Percentiles rank a stretch among this genome's conserved stretches.
These are phyloP conservation scores for Umbelopsis ramanniana DNA, from an alignment of 192 early-diverging fungal species.

Conservation along the genomic window DNA sequence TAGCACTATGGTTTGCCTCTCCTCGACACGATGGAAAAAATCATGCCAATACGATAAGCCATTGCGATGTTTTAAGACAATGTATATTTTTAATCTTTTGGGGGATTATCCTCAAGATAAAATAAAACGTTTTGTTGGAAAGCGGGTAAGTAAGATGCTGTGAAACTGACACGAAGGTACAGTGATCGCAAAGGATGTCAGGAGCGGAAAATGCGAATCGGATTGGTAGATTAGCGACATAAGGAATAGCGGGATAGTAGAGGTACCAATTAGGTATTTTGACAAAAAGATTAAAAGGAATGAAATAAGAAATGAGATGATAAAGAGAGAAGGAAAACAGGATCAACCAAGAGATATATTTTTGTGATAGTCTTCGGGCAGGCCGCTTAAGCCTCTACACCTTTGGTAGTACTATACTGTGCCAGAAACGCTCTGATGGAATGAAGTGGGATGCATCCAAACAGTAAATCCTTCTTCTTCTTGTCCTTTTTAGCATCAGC, in stretches of 20 bases:
- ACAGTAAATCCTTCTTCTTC: constrained; percentile 4
- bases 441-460: constrained; percentile 8
- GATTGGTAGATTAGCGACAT: constrained; percentile 11
- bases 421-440: constrained; percentile 1
- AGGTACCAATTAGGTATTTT: background rate
- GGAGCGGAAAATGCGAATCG: constrained; percentile 2
- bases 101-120: no score
- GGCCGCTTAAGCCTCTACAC: constrained; percentile 6
- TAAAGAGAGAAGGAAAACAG: background rate
- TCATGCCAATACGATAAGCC: background rate
- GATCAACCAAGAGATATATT: background rate
- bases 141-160: no score
- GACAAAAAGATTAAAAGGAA: constrained; percentile 4
- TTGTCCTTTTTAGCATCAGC: background rate
- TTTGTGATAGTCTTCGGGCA: background rate
- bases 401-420: background rate
- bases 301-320: background rate
- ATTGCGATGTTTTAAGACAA: background rate
- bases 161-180: background rate
- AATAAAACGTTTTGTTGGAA: no score
- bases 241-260: background rate
- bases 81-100: background rate
- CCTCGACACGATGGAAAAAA: background rate
- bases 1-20: no score
- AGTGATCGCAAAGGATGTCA: background rate